phyloP scores from a whole-genome alignment of 2,329 filamentous ascomycete species.

The Aureobasidium vineae region DNA sequence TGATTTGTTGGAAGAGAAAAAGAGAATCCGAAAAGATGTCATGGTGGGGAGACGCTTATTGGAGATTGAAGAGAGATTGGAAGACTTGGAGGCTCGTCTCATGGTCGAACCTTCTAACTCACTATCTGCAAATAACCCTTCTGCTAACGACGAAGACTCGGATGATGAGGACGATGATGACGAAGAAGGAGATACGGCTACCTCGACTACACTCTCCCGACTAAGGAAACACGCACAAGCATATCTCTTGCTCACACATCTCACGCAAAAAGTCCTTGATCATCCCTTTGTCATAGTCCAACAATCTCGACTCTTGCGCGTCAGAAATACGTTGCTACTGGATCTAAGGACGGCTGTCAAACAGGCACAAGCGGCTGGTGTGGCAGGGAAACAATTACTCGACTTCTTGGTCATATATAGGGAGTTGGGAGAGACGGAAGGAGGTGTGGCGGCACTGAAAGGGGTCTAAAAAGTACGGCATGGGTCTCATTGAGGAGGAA shows the following conservation, averaged over 20 bases:
- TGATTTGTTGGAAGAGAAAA: constrained; percentile 64
- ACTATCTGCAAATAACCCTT: background rate
- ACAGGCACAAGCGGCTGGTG: constrained; percentile 49
- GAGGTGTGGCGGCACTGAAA: constrained; percentile 43
- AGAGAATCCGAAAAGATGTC: constrained; percentile 61
- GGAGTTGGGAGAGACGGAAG: constrained; percentile 59
- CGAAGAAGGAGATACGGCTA: constrained; percentile 37
- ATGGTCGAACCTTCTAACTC: constrained; percentile 47
- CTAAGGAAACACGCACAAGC: constrained; percentile 58
- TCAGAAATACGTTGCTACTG: constrained; percentile 62
- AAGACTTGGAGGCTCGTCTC: constrained; percentile 62
- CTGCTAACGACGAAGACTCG: constrained; percentile 34
- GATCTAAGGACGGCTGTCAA: constrained; percentile 64
- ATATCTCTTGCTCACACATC: constrained; percentile 56
- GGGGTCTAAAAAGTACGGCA: too few relatives aligned
- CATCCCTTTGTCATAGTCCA: constrained; percentile 65
- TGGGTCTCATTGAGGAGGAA: too few relatives aligned
- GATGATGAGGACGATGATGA: constrained; percentile 39
- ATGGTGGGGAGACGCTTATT: constrained; percentile 62
- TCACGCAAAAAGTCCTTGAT: constrained; percentile 51
- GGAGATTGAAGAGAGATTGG: constrained; percentile 63
- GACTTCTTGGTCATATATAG: constrained; percentile 60
- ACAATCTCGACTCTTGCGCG: constrained; percentile 54
- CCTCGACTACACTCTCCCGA: constrained; percentile 38
- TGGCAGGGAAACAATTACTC: constrained; percentile 49